Evolutionary conservation across 306 rosid genomes (phyloP).

Genomic region (Sicyos edulis): DNA sequence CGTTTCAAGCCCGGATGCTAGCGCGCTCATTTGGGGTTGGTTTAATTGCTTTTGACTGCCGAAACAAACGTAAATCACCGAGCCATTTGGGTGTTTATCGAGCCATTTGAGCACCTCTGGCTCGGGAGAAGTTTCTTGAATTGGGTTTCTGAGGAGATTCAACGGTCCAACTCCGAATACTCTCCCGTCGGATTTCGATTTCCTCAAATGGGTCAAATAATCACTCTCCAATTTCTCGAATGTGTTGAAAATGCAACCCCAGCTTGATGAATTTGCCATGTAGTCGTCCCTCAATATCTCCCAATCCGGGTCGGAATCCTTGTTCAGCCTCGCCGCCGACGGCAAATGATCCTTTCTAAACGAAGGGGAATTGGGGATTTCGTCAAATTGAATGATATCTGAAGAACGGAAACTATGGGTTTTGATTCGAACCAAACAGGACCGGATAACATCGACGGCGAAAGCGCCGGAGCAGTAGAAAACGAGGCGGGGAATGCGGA

Average conservation of each 20-base stretch:
- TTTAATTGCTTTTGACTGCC: conserved; percentile 59
- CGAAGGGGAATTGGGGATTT: conserved; percentile 27
- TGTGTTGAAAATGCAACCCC: conserved; percentile 44
- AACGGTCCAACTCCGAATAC: conserved; percentile 49
- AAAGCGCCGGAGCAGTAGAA: conserved; percentile 25
- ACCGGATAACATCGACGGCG: conserved; percentile 2
- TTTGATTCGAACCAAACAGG: conserved; percentile 22
- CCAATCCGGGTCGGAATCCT: conserved; percentile 36
- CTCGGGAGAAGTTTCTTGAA: not conserved
- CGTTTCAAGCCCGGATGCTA: conserved; percentile 57
- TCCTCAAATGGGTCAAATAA: conserved; percentile 27
- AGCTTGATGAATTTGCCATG: conserved; percentile 29
- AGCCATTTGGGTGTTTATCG: conserved; percentile 40
- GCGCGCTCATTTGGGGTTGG: conserved; percentile 44
- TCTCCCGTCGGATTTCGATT: conserved; percentile 11
- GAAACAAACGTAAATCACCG: conserved; percentile 61
- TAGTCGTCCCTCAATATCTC: conserved; percentile 32
- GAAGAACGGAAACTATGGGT: not conserved
- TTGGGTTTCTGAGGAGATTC: not conserved
- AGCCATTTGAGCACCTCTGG: conserved; percentile 38
- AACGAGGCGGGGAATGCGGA: conserved; percentile 32
- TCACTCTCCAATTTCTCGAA: conserved; percentile 36
- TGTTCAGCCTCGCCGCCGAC: conserved; percentile 18
- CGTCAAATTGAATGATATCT: not conserved
- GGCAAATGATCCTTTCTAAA: conserved; percentile 49